A percentile compares a stretch with the other conserved stretches of the same genome.
Evolutionary conservation across 2,329 filamentous ascomycete genomes (phyloP).

Genomic region (Didymella pinodella): DNA sequence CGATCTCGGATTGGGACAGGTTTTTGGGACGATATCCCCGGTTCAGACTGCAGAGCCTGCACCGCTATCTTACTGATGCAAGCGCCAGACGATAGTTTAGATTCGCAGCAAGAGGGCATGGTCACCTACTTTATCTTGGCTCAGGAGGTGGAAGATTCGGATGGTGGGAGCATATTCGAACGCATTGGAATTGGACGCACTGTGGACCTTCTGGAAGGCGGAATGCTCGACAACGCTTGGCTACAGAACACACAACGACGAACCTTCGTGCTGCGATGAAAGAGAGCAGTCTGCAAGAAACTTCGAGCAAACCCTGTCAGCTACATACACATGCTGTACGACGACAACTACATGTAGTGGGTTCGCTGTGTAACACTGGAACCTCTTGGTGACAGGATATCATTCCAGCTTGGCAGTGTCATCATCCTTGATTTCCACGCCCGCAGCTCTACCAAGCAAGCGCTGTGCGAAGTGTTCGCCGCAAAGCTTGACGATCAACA

Average conservation of each 20-base stretch:
- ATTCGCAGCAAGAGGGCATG: background rate
- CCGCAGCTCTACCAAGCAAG: background rate
- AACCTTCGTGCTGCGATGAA: background rate
- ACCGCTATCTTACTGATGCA: conserved; percentile 2
- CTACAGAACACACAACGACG: conserved; percentile 1
- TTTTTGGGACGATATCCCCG: background rate
- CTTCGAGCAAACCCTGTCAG: background rate
- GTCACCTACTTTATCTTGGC: background rate
- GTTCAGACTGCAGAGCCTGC: background rate
- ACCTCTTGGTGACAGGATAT: too few relatives aligned
- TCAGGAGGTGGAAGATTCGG: background rate
- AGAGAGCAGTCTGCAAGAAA: background rate
- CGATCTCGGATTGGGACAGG: background rate
- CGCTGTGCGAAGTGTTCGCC: conserved; percentile 2
- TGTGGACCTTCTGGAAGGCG: background rate
- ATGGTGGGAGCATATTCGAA: background rate
- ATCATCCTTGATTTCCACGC: background rate
- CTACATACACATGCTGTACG: background rate
- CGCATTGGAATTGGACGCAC: background rate
- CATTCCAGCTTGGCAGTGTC: background rate
- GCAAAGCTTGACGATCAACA: conserved; percentile 7
- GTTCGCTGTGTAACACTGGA: background rate
- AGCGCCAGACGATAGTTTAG: background rate
- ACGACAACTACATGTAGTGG: background rate
- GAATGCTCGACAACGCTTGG: conserved; percentile 1